Evolutionary conservation across 108 stramenopile genomes (phyloP), one percentile per base, ranked within the genome.

Genomic region (Cyclotella sp.): DNA sequence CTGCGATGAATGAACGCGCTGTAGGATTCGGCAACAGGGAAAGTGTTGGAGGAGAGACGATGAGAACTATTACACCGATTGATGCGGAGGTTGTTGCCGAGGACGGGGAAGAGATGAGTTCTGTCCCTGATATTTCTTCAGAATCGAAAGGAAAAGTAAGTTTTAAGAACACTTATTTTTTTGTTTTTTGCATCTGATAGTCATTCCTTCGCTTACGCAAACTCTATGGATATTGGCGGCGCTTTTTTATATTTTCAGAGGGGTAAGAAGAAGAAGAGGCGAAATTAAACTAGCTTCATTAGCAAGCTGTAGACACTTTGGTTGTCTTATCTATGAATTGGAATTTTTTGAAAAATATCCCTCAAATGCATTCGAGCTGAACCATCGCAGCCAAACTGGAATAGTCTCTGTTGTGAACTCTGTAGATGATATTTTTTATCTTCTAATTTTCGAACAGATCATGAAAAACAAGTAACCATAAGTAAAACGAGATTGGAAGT

Each of bases 1-100:
- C 92, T n/a, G 87, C 92, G 21, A 85, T 90, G 81, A 81, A 91
- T 26, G 92, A 96, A 61, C 88, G 89, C 72, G 91, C 95, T 14
- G 72, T 81, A 40, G 95, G 95, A 55, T 96, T 96, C 72, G 88
- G 84, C 9, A 29, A 28, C 22, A 51, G 73, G 27, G 15, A 75
- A 4, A 75, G 57, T 27, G 81, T 65, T 69, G 90, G 68, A 61
- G 42, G 66, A 18, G 75, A 78, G 18, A 68, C 52, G 40, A 82
- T 84, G 76, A 84, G 69, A 10, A 84, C 85, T 30, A 79, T 82
- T 66, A 85, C 82, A 13, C 75, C 73, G 30, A 72, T 81, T 77
- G 86, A 88, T 73, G 86, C 87, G 22, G 89, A 87, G 72, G 69
- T 84, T 51, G 72, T 81, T 21, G 81, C 79, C 63, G 85, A 76